These are phyloP conservation scores for Acanthamoeba lenticulata DNA, from an alignment of 208 protist genomes.

Conservation along the genomic window DNA sequence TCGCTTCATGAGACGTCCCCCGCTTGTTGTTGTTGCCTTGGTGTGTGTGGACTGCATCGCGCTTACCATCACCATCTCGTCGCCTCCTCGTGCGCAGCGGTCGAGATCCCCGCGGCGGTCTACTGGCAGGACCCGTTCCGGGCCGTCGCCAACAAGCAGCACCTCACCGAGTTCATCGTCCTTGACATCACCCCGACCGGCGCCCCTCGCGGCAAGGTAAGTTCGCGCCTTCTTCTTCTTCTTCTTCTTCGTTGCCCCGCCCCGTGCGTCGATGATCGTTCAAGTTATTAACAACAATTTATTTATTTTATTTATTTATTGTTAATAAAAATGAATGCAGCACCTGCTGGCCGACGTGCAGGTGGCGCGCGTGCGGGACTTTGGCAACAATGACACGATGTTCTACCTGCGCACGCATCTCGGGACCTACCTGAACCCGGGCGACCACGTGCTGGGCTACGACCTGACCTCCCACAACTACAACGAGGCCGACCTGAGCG, in stretches of 20 bases:
- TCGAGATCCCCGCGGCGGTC: slow-evolving; percentile 90
- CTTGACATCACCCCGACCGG: slow-evolving; percentile 91
- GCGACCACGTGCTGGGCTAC: slow-evolving; percentile 87
- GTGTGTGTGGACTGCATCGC: not conserved
- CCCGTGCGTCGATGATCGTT: too few relatives aligned
- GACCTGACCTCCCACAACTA: slow-evolving; percentile 90
- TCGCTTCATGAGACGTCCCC: not conserved
- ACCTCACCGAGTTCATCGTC: slow-evolving; percentile 95
- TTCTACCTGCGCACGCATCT: slow-evolving; percentile 94
- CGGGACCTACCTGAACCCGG: slow-evolving; percentile 92
- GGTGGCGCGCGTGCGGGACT: slow-evolving; percentile 94
- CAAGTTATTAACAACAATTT: not conserved
- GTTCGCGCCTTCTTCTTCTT: not conserved
- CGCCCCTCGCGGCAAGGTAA: slow-evolving; percentile 68
- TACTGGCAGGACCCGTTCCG: slow-evolving; percentile 96
- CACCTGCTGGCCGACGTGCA: slow-evolving; percentile 94
- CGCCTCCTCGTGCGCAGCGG: slow-evolving; percentile 65
- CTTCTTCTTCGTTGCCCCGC: too few relatives aligned
- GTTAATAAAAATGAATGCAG: slow-evolving; percentile 60
- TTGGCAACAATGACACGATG: slow-evolving; percentile 94
- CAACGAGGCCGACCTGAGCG: slow-evolving; percentile 90
- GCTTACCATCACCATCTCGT: not conserved
- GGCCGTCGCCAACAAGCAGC: slow-evolving; percentile 87
- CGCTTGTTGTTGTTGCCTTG: not conserved
- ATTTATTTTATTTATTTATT: slow-evolving; percentile 47